These are phyloP conservation scores for Candida cerambycidarum DNA, from an alignment of 805 yeast genomes.

Conservation along the genomic window DNA sequence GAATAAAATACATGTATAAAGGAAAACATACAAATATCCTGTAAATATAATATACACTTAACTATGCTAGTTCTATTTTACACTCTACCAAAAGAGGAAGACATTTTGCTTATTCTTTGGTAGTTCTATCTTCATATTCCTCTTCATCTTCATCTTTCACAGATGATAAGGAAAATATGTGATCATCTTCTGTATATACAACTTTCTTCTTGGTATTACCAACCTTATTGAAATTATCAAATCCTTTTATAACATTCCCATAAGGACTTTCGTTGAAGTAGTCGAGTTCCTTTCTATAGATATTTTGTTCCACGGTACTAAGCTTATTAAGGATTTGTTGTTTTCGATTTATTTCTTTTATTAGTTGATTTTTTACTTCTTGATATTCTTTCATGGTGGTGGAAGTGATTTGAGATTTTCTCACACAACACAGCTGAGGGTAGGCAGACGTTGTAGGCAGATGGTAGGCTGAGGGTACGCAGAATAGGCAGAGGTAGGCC, in stretches of 20 bases:
- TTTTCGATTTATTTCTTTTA: slow-evolving; percentile 60
- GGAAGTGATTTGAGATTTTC: not conserved
- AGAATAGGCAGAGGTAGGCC: too few relatives aligned
- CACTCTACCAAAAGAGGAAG: too few relatives aligned
- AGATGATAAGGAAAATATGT: slow-evolving; percentile 76
- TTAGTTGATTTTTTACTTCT: slow-evolving; percentile 62
- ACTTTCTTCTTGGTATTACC: slow-evolving; percentile 47
- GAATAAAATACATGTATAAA: too few relatives aligned
- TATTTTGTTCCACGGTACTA: slow-evolving; percentile 67
- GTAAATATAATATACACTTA: slow-evolving; percentile 5
- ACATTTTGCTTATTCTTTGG: slow-evolving; percentile 2
- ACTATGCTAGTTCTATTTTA: slow-evolving; percentile 14
- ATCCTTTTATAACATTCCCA: slow-evolving; percentile 89
- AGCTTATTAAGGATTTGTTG: slow-evolving; percentile 64
- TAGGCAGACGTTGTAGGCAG: too few relatives aligned
- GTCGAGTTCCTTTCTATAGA: slow-evolving; percentile 73
- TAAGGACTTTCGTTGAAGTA: slow-evolving; percentile 71
- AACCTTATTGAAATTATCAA: slow-evolving; percentile 70
- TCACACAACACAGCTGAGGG: too few relatives aligned
- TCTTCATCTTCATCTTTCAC: slow-evolving; percentile 52
- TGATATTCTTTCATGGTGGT: slow-evolving; percentile 51
- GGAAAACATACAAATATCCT: not conserved
- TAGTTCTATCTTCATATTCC: slow-evolving; percentile 39
- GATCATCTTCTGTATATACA: slow-evolving; percentile 67
- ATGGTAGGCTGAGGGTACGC: too few relatives aligned